These are phyloP conservation scores for Didymella sp. DNA, from an alignment of 2,329 filamentous ascomycete species.

Conservation along the genomic window DNA sequence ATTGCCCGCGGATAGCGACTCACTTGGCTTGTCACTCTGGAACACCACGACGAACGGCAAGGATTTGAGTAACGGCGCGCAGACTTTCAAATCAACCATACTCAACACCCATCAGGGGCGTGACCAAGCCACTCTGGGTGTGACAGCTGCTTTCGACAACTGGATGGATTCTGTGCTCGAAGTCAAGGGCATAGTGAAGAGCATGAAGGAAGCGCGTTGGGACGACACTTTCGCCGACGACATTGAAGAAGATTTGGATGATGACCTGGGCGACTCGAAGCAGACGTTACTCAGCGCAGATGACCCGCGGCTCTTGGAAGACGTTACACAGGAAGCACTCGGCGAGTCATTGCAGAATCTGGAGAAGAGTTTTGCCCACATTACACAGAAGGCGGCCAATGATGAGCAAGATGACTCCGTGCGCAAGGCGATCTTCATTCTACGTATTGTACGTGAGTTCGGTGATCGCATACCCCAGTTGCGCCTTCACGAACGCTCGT, in stretches of 20 bases:
- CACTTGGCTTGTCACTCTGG: constrained; percentile 69
- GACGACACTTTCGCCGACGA: constrained; percentile 78
- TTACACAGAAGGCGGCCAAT: constrained; percentile 62
- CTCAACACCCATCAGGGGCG: constrained; percentile 74
- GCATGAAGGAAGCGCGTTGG: constrained; percentile 73
- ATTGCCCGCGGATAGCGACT: constrained; percentile 46
- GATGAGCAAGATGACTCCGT: constrained; percentile 54
- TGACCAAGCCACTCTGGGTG: constrained; percentile 68
- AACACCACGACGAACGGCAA: constrained; percentile 67
- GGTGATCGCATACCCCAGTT: constrained; percentile 59
- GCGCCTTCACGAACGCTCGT: constrained; percentile 41
- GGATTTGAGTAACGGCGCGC: constrained; percentile 70
- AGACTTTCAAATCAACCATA: constrained; percentile 72
- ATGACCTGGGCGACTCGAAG: constrained; percentile 72
- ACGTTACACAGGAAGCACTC: constrained; percentile 65
- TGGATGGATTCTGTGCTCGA: constrained; percentile 80
- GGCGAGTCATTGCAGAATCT: constrained; percentile 65
- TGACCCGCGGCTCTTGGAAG: constrained; percentile 70
- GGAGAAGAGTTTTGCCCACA: constrained; percentile 60
- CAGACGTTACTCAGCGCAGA: constrained; percentile 74
- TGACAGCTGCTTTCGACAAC: constrained; percentile 68
- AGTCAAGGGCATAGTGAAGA: constrained; percentile 67
- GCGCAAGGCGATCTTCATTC: constrained; percentile 65
- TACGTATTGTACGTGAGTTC: constrained; percentile 78
- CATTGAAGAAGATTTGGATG: constrained; percentile 71